A percentile compares a stretch with the other conserved stretches of the same genome.
phyloP scores from a whole-genome alignment of 257 asterid genomes.

The Marsdenia floribunda region DNA sequence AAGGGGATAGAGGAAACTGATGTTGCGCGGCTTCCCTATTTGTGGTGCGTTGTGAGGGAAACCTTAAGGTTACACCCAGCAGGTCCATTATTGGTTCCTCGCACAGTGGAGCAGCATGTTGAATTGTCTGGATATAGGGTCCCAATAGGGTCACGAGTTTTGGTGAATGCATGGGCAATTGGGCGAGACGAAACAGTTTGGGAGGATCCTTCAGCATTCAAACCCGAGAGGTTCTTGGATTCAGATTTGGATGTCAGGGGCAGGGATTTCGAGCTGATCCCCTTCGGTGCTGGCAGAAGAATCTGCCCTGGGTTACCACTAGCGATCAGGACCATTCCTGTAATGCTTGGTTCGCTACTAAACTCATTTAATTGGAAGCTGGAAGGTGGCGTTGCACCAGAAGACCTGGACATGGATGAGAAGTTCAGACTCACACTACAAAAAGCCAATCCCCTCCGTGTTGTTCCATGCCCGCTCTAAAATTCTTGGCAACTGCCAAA shows the following conservation, averaged over 20 bases:
- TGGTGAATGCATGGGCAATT: constrained; percentile 33
- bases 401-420: constrained; percentile 30
- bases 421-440: constrained; percentile 31
- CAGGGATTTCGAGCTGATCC: constrained; percentile 28
- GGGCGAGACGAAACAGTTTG: constrained; percentile 24
- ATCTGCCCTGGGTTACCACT: constrained; percentile 33
- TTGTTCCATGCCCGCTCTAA: constrained; percentile 16
- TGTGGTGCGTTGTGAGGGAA: constrained; percentile 25
- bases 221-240: constrained; percentile 29
- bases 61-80: constrained; percentile 27
- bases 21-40: constrained; percentile 19
- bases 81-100: constrained; percentile 27
- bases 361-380: constrained; percentile 32
- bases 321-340: constrained; percentile 23
- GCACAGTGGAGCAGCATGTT: constrained; percentile 20
- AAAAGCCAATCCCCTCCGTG: constrained; percentile 22
- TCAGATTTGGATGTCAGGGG: constrained; percentile 26
- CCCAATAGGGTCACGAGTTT: constrained; percentile 21
- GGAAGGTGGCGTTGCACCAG: constrained; percentile 20
- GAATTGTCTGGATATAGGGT: constrained; percentile 20
- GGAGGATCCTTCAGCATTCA: constrained; percentile 20
- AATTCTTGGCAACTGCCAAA: too few relatives aligned
- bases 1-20: constrained; percentile 23
- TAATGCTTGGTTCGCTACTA: constrained; percentile 25
- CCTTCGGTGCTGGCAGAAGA: constrained; percentile 36